Evolutionary conservation across 2,329 filamentous ascomycete genomes (phyloP).

Genomic region (Colletotrichum tamarilloi): DNA sequence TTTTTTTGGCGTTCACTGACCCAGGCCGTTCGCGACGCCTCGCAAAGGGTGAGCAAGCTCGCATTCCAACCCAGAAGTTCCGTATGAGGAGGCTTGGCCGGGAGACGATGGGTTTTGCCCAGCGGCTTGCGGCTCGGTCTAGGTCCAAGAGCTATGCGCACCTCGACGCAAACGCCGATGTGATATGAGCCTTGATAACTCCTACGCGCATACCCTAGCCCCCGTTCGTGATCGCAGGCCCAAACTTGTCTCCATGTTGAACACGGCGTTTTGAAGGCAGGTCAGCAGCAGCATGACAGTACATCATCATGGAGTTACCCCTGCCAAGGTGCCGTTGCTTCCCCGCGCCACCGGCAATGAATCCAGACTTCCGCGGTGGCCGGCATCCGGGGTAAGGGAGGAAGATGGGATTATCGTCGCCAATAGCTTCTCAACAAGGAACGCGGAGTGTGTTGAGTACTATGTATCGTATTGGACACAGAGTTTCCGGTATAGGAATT

Average conservation of each 20-base stretch:
- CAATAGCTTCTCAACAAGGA: neutral
- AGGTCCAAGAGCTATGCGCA: neutral
- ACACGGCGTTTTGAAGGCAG: neutral
- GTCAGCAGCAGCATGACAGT: neutral
- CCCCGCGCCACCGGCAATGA: slow-evolving; percentile 11
- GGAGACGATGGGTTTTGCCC: neutral
- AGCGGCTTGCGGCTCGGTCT: neutral
- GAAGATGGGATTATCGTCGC: slow-evolving; percentile 16
- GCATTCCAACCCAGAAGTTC: neutral
- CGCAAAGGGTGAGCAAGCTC: neutral
- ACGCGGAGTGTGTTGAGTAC: too few relatives aligned
- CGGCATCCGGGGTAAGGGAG: neutral
- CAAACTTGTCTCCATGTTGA: neutral
- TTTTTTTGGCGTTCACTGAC: neutral
- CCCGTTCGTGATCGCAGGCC: neutral
- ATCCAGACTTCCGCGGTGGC: neutral
- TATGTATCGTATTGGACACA: neutral
- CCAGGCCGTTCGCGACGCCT: neutral
- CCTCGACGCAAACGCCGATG: neutral
- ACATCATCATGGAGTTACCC: neutral
- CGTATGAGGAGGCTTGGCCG: neutral
- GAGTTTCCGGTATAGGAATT: neutral
- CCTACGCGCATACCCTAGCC: neutral
- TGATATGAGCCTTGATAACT: neutral
- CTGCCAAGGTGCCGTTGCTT: slow-evolving; percentile 8